These are phyloP conservation scores for Fraxinus pennsylvanica DNA, from an alignment of 257 asterid genomes.

Conservation along the genomic window DNA sequence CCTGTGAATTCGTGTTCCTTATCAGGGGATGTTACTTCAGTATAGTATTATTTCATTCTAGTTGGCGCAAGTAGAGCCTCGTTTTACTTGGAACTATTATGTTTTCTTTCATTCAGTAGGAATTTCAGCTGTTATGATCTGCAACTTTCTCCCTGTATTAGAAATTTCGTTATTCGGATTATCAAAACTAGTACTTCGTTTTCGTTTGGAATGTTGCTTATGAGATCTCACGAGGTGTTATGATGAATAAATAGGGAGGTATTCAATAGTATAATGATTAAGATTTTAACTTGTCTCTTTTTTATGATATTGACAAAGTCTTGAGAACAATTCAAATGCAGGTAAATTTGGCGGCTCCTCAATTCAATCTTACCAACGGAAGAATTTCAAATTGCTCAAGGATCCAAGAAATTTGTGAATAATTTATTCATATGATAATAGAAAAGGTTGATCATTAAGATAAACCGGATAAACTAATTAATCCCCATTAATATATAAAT, in stretches of 20 bases:
- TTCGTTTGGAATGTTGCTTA: not conserved
- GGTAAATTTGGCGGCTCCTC: not conserved
- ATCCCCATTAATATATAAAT: not conserved
- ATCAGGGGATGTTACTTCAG: not conserved
- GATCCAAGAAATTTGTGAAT: not conserved
- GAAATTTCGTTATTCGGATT: not conserved
- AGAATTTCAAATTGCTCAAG: not conserved
- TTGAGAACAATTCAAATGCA: not conserved
- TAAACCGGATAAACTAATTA: not conserved
- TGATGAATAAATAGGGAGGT: no score
- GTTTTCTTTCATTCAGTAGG: not conserved
- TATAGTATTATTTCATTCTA: not conserved
- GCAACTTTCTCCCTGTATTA: not conserved
- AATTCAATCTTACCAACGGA: not conserved
- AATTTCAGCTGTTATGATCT: not conserved
- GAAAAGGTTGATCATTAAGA: not conserved
- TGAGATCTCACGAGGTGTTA: not conserved
- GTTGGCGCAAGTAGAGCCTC: not conserved
- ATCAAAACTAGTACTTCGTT: not conserved
- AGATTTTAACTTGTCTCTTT: no score
- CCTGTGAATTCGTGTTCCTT: constrained; percentile 34
- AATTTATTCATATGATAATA: not conserved
- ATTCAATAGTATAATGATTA: no score
- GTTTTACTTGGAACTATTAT: not conserved
- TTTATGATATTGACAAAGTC: not conserved